These are phyloP conservation scores for Secale cereale DNA, from an alignment of 176 grass and related monocot genomes.

Conservation along the genomic window DNA sequence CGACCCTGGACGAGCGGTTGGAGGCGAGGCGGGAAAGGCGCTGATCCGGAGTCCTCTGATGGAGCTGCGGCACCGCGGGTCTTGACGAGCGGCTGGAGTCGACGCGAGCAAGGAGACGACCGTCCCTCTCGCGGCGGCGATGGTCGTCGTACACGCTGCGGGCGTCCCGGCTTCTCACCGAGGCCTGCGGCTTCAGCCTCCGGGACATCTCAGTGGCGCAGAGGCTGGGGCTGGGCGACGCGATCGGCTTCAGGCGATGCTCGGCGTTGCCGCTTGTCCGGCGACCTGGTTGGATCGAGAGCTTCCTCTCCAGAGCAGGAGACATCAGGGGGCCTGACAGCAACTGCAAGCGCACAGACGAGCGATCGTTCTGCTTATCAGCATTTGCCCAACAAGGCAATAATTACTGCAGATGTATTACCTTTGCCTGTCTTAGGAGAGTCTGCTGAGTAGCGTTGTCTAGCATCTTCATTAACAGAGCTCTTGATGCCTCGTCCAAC, in stretches of 20 bases:
- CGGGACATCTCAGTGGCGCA: not conserved
- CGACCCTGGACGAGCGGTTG: too few relatives aligned
- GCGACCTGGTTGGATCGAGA: slow-evolving; percentile 5
- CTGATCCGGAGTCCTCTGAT: not conserved
- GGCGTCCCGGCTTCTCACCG: not conserved
- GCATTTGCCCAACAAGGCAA: not conserved
- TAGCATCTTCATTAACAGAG: slow-evolving; percentile 54
- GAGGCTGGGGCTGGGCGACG: not conserved
- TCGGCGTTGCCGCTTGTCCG: not conserved
- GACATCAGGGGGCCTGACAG: slow-evolving; percentile 13
- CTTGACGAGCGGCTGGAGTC: slow-evolving; percentile 18
- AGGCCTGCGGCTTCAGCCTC: slow-evolving; percentile 5
- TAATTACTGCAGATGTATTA: not conserved
- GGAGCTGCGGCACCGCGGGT: not conserved
- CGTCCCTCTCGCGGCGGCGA: not conserved
- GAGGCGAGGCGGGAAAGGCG: too few relatives aligned
- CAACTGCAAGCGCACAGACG: slow-evolving; percentile 18
- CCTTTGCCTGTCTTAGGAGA: slow-evolving; percentile 51
- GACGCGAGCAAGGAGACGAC: not conserved
- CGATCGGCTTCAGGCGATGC: not conserved
- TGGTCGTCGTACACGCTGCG: not conserved
- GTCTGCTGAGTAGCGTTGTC: slow-evolving; percentile 47
- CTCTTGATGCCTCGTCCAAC: slow-evolving; percentile 52
- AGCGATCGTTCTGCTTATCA: not conserved
- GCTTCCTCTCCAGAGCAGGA: slow-evolving; percentile 23